phyloP scores from a whole-genome alignment of 208 protist species.

The Sergeia podlipaevii region DNA sequence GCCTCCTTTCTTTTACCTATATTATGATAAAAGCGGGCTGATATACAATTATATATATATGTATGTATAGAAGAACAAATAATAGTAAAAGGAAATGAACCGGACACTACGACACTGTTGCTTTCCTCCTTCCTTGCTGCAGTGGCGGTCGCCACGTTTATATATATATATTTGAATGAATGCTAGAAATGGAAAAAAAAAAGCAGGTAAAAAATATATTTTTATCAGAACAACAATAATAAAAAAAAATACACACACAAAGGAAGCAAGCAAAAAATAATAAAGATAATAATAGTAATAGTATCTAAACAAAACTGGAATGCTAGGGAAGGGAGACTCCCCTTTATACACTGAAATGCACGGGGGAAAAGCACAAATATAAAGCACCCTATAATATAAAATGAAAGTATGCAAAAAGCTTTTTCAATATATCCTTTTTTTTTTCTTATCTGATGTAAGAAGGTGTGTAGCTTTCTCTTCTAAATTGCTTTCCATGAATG shows the following conservation, averaged over 20 bases:
- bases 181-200: neutral
- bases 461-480: neutral
- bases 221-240: neutral
- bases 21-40: no score
- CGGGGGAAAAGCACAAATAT: neutral
- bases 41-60: no score
- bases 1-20: no score
- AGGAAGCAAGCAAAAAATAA: conserved; percentile 1
- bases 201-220: neutral
- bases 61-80: no score
- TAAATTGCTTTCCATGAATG: no score
- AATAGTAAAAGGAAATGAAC: no score
- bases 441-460: conserved; percentile 4
- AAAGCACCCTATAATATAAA: neutral
- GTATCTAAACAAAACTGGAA: no score
- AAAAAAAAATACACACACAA: neutral
- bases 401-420: neutral
- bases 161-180: conserved; percentile 4
- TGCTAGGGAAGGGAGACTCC: no score
- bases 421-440: conserved; percentile 9
- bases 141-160: no score
- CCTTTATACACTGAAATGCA: neutral
- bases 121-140: no score
- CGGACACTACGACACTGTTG: no score
- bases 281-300: no score